Evolutionary conservation across 768 basidiomycete genomes (phyloP).

Genomic region (Neoboletus brunneissimus): DNA sequence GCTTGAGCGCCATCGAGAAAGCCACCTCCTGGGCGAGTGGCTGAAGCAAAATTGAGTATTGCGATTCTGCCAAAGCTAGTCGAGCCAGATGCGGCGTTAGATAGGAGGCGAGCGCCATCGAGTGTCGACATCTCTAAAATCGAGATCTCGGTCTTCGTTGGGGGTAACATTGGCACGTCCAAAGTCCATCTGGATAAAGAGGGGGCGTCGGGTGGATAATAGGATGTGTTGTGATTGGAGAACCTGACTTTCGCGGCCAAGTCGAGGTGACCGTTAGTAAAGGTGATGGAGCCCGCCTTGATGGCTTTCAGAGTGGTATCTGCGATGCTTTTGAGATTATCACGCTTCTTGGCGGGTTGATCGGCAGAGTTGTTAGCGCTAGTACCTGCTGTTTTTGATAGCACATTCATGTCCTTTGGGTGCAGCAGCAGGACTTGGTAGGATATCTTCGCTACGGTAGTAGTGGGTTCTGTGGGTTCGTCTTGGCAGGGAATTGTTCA

Average conservation of each 20-base stretch:
- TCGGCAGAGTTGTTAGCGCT: background rate
- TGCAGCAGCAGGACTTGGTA: too few relatives aligned
- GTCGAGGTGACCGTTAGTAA: conserved; percentile 30
- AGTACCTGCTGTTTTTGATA: background rate
- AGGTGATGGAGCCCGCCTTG: conserved; percentile 41
- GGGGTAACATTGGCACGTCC: conserved; percentile 7
- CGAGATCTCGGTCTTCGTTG: conserved; percentile 37
- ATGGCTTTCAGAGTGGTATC: conserved; percentile 50
- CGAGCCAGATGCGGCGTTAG: conserved; percentile 17
- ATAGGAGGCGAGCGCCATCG: conserved; percentile 50
- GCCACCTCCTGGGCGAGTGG: conserved; percentile 73
- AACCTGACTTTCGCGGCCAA: conserved; percentile 34
- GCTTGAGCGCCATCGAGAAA: conserved; percentile 71
- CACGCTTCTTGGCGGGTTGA: conserved; percentile 9
- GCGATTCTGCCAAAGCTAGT: conserved; percentile 42
- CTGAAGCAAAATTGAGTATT: conserved; percentile 75
- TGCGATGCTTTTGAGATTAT: conserved; percentile 41
- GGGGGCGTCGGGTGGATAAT: conserved; percentile 48
- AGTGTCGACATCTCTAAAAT: conserved; percentile 64
- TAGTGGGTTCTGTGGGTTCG: too few relatives aligned
- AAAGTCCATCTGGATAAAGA: conserved; percentile 46
- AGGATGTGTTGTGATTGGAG: conserved; percentile 45
- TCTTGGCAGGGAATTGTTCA: too few relatives aligned
- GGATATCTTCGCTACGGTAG: too few relatives aligned
- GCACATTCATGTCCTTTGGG: conserved; percentile 2